Evolutionary conservation across 106 monocot genomes (phyloP), one percentile per base, ranked within the genome.

Genomic region (Hemerocallis citrina): DNA sequence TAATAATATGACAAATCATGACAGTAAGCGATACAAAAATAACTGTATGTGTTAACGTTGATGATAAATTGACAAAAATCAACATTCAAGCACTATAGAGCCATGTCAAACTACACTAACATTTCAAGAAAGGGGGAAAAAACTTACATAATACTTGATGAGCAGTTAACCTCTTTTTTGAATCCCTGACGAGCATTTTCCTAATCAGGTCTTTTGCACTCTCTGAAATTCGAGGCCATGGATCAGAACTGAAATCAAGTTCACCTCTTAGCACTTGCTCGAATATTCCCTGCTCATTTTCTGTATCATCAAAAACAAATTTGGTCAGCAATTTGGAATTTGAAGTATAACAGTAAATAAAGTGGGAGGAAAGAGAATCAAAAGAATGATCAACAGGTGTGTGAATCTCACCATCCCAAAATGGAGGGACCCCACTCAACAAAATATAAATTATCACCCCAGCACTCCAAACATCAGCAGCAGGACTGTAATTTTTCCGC

Each of bases 81-180:
- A 23, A 29, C 29, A n/a, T 25, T 36, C 19, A 43, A 36, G 17
- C 2, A 22, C 30, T 23, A 14, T 24, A 23, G 2, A 61, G 14
- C 15, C 3, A 58, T 58, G 9, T 30, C 19, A 7, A 58, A 33
- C 38, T 37, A 34, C 15, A 38, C 7, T 2, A 39, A 32, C 22
- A 67, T 21, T 56, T 34, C 38, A 42, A 22, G 0, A 14, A 44
- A 51, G 42, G 43, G 31, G 13, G 56, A 55, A 8, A 68, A 23
- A 14, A 47, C 68, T 68, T 47, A 68, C 68, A 68, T 57, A 68
- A 55, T 46, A 68, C 68, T 68, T 68, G 45, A 68, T 58, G 68
- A 29, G 68, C 68, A 57, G 46, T 57, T 42, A 68, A 22, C 24
- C 68, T 40, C 57, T 47, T 57, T 33, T 46, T 57, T 15, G 68